A percentile compares a stretch with the other conserved stretches of the same genome.
phyloP scores from a whole-genome alignment of 306 rosid genomes.

The Pterocarpus macrocarpus region DNA sequence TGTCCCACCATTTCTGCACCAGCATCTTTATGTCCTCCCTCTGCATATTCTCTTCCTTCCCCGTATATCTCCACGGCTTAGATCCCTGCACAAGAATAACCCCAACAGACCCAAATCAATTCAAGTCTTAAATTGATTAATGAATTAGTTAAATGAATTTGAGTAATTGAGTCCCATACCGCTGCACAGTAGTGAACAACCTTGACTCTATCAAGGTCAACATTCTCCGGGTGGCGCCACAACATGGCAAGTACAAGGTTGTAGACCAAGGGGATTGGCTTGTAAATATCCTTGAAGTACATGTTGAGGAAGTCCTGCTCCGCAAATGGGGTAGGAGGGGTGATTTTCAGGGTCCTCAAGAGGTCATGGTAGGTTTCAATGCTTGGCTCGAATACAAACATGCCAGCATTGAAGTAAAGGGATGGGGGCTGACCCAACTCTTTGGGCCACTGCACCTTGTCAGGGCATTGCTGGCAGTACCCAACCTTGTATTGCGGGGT shows the following conservation, averaged over 20 bases:
- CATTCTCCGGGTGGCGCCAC: conserved; percentile 86
- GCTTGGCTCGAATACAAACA: conserved; percentile 77
- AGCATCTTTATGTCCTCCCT: conserved; percentile 81
- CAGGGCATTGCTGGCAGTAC: conserved; percentile 81
- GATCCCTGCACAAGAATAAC: conserved; percentile 61
- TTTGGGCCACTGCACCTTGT: conserved; percentile 65
- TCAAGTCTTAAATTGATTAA: background rate
- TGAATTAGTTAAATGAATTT: background rate
- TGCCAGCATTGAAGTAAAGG: conserved; percentile 87
- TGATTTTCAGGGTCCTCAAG: conserved; percentile 48
- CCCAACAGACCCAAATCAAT: background rate
- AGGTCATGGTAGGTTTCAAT: conserved; percentile 59
- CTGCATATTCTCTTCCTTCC: conserved; percentile 82
- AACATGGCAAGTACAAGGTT: conserved; percentile 81
- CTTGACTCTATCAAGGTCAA: conserved; percentile 61
- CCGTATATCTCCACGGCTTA: conserved; percentile 90
- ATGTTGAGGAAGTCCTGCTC: conserved; percentile 85
- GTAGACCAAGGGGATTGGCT: conserved; percentile 62
- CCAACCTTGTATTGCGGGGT: conserved; percentile 70
- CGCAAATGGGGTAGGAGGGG: conserved; percentile 76
- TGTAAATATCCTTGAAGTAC: conserved; percentile 66
- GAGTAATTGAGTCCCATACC: conserved; percentile 43
- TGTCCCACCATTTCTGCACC: conserved; percentile 82
- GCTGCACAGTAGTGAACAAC: conserved; percentile 86
- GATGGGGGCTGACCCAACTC: conserved; percentile 69